These are phyloP conservation scores for Eucalyptus grandis DNA, from an alignment of 345 rosid species.

Conservation along the genomic window DNA sequence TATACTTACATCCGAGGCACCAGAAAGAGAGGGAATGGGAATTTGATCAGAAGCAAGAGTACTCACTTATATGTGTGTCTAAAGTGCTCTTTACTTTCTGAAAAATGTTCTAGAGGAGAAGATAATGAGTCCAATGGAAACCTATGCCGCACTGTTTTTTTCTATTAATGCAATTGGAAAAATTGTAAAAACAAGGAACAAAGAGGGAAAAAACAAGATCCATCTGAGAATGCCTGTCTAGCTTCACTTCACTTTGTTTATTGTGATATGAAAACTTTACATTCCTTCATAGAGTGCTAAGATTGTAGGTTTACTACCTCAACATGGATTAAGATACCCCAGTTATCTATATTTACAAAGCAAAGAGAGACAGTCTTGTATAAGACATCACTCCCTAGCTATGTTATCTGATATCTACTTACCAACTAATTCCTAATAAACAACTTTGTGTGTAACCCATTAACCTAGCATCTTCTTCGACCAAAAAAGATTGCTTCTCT, in stretches of 20 bases:
- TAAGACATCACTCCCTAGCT: neutral
- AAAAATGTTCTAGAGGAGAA: neutral
- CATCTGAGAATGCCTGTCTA: neutral
- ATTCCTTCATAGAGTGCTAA: neutral
- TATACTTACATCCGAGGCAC: neutral
- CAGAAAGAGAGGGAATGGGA: neutral
- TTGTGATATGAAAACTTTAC: neutral
- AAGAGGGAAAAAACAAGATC: neutral
- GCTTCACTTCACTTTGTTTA: neutral
- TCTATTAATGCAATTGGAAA: neutral
- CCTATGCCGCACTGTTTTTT: neutral
- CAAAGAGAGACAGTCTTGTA: neutral
- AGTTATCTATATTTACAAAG: neutral
- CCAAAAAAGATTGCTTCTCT: neutral
- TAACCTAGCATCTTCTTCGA: neutral
- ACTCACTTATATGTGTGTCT: neutral
- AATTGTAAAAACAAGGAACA: neutral
- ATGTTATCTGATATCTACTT: neutral
- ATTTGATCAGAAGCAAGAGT: neutral
- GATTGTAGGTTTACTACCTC: neutral
- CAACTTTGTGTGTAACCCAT: neutral
- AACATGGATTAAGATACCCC: neutral
- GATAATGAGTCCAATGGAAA: neutral
- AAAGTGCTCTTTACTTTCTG: neutral
- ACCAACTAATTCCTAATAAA: neutral